A percentile compares a stretch with the other conserved stretches of the same genome.
These are phyloP conservation scores for Wickerhamiella occidentalis DNA, from an alignment of 805 yeast species.

Conservation along the genomic window DNA sequence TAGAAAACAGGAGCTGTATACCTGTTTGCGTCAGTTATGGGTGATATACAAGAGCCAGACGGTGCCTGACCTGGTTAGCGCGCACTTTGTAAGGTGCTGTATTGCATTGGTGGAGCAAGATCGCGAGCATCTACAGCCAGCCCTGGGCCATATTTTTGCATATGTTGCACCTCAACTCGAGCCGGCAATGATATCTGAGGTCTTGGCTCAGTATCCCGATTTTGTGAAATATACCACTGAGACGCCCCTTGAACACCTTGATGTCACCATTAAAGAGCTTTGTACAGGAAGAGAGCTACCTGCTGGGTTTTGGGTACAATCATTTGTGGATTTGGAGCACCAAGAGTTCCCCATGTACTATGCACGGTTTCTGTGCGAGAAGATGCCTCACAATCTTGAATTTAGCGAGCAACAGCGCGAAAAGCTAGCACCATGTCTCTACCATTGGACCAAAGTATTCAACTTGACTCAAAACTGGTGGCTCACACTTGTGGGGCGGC, in stretches of 20 bases:
- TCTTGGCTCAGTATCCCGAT: conserved; percentile 2
- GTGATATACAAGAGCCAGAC: neutral
- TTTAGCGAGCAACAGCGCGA: neutral
- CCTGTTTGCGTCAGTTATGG: neutral
- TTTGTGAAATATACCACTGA: neutral
- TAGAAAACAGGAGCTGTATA: neutral
- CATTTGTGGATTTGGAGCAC: neutral
- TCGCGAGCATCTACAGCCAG: neutral
- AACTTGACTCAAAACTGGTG: neutral
- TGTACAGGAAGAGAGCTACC: neutral
- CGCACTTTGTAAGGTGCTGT: neutral
- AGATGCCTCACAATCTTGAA: neutral
- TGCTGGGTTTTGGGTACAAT: neutral
- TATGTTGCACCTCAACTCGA: neutral
- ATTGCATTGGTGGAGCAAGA: conserved; percentile 1
- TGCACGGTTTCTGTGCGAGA: neutral
- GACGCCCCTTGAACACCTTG: neutral
- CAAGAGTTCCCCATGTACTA: conserved; percentile 1
- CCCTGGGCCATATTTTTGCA: neutral
- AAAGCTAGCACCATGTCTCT: neutral
- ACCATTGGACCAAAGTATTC: neutral
- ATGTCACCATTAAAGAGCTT: neutral
- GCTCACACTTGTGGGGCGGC: neutral
- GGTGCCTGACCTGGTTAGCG: neutral
- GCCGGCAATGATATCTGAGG: neutral